Conservation (phyloP, 345 rosid genomes). For the Euphorbia pulcherrima region DNA sequence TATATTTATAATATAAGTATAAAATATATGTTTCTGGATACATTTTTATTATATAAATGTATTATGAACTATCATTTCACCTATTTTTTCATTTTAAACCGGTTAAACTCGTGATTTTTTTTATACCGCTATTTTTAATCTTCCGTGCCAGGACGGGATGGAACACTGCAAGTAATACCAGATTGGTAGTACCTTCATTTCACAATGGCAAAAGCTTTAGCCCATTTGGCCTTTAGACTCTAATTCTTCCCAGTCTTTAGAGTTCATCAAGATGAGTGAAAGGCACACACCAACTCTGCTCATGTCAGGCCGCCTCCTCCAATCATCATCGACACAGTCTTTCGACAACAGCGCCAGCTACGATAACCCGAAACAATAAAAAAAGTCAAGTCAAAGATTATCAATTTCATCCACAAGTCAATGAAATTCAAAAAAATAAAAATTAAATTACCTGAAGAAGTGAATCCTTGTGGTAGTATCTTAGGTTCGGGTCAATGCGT, state of each 20-base stretch:
- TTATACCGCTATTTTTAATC: too few relatives aligned
- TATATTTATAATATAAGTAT: too few relatives aligned
- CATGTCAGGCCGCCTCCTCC: constrained; percentile 31
- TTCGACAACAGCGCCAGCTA: constrained; percentile 35
- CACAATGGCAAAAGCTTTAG: not conserved
- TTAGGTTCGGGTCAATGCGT: constrained; percentile 23
- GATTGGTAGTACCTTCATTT: too few relatives aligned
- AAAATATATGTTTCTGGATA: too few relatives aligned
- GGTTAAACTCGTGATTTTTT: too few relatives aligned
- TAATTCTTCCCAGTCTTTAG: constrained; percentile 21
- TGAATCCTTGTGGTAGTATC: constrained; percentile 23
- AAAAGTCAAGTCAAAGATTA: not conserved
- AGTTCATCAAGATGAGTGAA: constrained; percentile 20
- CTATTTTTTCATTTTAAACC: too few relatives aligned
- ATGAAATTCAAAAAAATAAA: not conserved
- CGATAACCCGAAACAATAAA: constrained; percentile 1
- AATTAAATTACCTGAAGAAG: constrained; percentile 26
- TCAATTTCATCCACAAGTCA: too few relatives aligned
- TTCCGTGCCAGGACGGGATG: too few relatives aligned
- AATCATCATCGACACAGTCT: constrained; percentile 31
- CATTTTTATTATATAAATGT: too few relatives aligned
- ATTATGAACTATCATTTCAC: too few relatives aligned
- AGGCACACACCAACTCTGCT: constrained; percentile 28
- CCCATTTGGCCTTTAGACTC: not conserved
- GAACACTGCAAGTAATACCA: too few relatives aligned